Conservation (phyloP, 2,329 filamentous ascomycete genomes). For the Pseudogymnoascus sp. region DNA sequence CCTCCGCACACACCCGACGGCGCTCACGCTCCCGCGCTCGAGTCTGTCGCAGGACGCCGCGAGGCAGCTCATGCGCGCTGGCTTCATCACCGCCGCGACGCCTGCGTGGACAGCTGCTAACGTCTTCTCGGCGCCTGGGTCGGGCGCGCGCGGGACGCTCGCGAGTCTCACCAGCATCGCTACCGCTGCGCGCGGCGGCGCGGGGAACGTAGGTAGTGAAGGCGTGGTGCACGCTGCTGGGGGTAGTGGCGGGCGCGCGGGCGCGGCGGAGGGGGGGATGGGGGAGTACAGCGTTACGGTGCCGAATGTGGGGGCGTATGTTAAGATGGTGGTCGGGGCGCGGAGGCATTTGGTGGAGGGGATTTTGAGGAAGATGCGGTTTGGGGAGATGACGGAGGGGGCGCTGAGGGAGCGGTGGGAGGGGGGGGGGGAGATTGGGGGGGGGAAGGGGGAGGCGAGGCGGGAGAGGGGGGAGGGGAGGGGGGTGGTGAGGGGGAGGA, state of each 20-base stretch:
- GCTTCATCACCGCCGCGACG: slow-evolving; percentile 53
- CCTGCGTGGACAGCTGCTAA: slow-evolving; percentile 30
- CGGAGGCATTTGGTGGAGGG: slow-evolving; percentile 49
- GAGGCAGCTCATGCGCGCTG: slow-evolving; percentile 52
- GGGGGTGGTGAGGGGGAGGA: slow-evolving; percentile 51
- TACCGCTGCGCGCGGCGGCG: slow-evolving; percentile 56
- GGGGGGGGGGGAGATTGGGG: slow-evolving; percentile 46
- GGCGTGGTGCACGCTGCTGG: slow-evolving; percentile 56
- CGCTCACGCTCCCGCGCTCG: slow-evolving; percentile 32
- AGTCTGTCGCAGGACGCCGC: slow-evolving; percentile 38
- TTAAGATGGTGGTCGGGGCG: slow-evolving; percentile 55
- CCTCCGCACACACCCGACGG: slow-evolving; percentile 42
- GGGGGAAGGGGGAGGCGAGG: slow-evolving; percentile 34
- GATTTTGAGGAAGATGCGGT: slow-evolving; percentile 49
- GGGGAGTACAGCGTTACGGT: slow-evolving; percentile 56
- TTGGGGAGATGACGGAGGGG: too few species aligned
- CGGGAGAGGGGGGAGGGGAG: slow-evolving; percentile 47
- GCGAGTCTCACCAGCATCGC: slow-evolving; percentile 55
- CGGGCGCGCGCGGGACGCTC: slow-evolving; percentile 38
- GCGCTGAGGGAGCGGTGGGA: slow-evolving; percentile 62
- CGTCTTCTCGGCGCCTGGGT: slow-evolving; percentile 33
- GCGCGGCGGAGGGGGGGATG: too few species aligned
- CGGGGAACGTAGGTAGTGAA: slow-evolving; percentile 61
- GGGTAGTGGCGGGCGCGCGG: slow-evolving; percentile 39
- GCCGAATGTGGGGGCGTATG: slow-evolving; percentile 56